A percentile compares a stretch with the other conserved stretches of the same genome.
Evolutionary conservation across 2,329 filamentous ascomycete species (phyloP).

Genomic region (Sporothrix dimorphospora): DNA sequence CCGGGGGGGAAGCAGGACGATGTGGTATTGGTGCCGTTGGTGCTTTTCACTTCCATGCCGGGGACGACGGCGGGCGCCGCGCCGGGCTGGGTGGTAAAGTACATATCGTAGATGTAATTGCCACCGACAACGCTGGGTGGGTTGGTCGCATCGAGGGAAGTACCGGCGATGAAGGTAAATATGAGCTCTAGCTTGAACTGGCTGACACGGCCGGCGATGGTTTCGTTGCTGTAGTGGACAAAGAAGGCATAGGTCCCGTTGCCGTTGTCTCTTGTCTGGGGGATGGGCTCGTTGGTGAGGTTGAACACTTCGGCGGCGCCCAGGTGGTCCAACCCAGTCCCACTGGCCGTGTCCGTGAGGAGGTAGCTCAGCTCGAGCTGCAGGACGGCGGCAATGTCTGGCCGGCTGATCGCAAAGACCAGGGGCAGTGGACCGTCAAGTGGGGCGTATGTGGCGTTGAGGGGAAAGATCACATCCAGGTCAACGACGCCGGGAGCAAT

Average conservation of each 20-base stretch:
- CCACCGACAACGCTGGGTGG: not conserved
- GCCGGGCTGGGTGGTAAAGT: not conserved
- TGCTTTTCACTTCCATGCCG: not conserved
- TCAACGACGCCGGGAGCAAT: not conserved
- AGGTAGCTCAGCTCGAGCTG: not conserved
- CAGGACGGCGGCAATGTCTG: not conserved
- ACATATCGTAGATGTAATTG: not conserved
- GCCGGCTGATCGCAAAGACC: constrained; percentile 7
- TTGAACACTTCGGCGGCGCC: not conserved
- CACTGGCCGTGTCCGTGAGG: not conserved
- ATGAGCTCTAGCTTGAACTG: not conserved
- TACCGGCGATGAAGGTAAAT: not conserved
- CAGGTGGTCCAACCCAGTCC: too few relatives aligned
- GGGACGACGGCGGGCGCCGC: not conserved
- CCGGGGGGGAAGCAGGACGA: not conserved
- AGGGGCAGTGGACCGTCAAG: not conserved
- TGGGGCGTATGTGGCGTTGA: constrained; percentile 13
- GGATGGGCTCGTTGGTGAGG: not conserved
- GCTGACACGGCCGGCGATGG: not conserved
- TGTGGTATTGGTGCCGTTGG: not conserved
- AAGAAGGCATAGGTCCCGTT: not conserved
- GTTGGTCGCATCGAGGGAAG: not conserved
- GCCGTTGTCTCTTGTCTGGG: not conserved
- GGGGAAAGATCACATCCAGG: not conserved
- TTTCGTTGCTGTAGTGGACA: not conserved